These are phyloP conservation scores for Talaromyces sp. DNA, from an alignment of 2,329 filamentous ascomycete genomes.

Conservation along the genomic window DNA sequence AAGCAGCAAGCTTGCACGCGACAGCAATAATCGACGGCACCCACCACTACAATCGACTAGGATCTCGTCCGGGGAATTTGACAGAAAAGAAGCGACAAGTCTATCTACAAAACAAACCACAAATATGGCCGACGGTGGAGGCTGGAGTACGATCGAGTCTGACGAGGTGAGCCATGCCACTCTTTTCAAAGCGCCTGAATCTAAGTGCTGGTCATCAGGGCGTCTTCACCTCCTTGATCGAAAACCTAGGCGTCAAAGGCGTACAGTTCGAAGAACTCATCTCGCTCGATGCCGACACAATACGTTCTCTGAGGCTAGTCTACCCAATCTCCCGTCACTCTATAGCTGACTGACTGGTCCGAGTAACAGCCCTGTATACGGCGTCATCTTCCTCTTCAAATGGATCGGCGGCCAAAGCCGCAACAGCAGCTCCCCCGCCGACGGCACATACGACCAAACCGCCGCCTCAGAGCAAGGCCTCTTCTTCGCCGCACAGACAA, in stretches of 20 bases:
- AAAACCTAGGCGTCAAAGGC: conserved; percentile 84
- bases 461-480: conserved; percentile 67
- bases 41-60: not conserved
- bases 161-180: conserved; percentile 68
- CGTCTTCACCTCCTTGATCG: conserved; percentile 95
- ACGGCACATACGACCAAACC: conserved; percentile 73
- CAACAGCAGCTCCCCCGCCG: conserved; percentile 67
- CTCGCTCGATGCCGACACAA: conserved; percentile 71
- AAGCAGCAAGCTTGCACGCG: not conserved
- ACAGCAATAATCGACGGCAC: not conserved
- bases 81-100: not conserved
- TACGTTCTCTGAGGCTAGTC: conserved; percentile 40
- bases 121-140: conserved; percentile 59
- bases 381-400: conserved; percentile 99
- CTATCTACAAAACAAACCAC: not conserved
- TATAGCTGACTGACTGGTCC: not conserved
- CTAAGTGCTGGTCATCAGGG: conserved; percentile 54
- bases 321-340: too few relatives aligned
- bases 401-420: conserved; percentile 61
- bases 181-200: not conserved
- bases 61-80: not conserved
- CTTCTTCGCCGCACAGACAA: conserved; percentile 96
- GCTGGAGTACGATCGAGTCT: conserved; percentile 97
- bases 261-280: conserved; percentile 98
- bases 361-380: conserved; percentile 70